A percentile compares a stretch with the other conserved stretches of the same genome.
These are phyloP conservation scores for Umbelopsis isabellina DNA, from an alignment of 192 early-diverging fungal genomes.

Conservation along the genomic window DNA sequence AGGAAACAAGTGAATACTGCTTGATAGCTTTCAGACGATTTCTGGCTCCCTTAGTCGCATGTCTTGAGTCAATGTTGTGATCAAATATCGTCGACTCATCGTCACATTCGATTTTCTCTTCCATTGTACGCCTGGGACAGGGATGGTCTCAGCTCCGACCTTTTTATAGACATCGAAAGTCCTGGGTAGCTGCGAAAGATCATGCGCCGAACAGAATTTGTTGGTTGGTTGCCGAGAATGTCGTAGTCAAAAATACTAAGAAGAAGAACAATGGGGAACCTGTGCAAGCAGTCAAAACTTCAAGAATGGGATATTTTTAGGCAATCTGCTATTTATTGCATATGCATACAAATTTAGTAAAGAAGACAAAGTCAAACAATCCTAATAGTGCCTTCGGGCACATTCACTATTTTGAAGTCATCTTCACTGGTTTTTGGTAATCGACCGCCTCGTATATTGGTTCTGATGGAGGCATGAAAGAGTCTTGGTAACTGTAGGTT, in stretches of 20 bases:
- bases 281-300: too few relatives aligned
- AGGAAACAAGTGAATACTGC: not conserved
- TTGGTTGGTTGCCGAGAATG: not conserved
- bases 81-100: not conserved
- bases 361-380: not conserved
- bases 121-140: not conserved
- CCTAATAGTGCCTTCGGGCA: not conserved
- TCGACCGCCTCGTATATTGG: constrained; percentile 7
- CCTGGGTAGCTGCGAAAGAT: too few relatives aligned
- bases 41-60: not conserved
- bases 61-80: not conserved
- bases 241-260: not conserved
- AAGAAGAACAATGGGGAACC: not conserved
- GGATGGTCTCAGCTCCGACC: too few relatives aligned
- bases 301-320: too few relatives aligned
- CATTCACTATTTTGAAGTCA: not conserved
- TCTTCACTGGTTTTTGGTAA: not conserved
- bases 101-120: not conserved
- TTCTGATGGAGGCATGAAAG: not conserved
- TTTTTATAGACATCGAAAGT: too few relatives aligned
- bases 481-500: not conserved
- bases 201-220: not conserved
- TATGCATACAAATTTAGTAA: not conserved
- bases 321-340: not conserved
- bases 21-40: not conserved